A percentile compares a stretch with the other conserved stretches of the same genome.
These are phyloP conservation scores for Carex arenaria DNA, from an alignment of 202 grass and related monocot genomes.

Conservation along the genomic window DNA sequence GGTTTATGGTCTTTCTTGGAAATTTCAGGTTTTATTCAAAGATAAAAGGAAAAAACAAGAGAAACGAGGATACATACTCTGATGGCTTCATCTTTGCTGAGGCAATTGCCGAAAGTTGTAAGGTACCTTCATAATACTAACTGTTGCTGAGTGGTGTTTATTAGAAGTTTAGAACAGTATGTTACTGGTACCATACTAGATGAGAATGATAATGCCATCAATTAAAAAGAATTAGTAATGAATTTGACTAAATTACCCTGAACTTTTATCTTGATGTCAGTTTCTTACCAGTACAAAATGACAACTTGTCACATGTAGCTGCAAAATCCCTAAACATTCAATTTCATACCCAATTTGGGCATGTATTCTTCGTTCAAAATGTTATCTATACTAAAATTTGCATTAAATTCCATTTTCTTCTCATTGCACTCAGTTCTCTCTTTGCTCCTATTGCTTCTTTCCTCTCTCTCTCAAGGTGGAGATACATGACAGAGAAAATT, in stretches of 20 bases:
- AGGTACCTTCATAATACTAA: slow-evolving; percentile 23
- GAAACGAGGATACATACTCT: neutral
- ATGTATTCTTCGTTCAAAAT: neutral
- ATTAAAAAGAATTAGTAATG: neutral
- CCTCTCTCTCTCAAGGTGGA: neutral
- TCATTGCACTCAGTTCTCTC: too few species aligned
- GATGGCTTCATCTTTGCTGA: slow-evolving; percentile 32
- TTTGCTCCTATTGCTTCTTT: neutral
- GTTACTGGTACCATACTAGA: neutral
- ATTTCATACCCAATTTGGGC: neutral
- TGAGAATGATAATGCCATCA: neutral
- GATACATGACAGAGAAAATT: neutral
- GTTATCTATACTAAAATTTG: neutral
- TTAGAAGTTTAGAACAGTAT: neutral
- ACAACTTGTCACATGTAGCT: neutral
- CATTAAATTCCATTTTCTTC: neutral
- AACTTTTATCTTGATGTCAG: neutral
- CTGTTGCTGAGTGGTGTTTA: neutral
- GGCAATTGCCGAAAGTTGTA: slow-evolving; percentile 24
- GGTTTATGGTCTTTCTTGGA: neutral
- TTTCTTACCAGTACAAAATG: neutral
- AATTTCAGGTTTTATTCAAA: neutral
- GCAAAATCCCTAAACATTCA: neutral
- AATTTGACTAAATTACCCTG: neutral
- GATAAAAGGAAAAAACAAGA: neutral